These are phyloP conservation scores for Simplicillium sp. DNA, from an alignment of 2,329 filamentous ascomycete genomes.

Conservation along the genomic window DNA sequence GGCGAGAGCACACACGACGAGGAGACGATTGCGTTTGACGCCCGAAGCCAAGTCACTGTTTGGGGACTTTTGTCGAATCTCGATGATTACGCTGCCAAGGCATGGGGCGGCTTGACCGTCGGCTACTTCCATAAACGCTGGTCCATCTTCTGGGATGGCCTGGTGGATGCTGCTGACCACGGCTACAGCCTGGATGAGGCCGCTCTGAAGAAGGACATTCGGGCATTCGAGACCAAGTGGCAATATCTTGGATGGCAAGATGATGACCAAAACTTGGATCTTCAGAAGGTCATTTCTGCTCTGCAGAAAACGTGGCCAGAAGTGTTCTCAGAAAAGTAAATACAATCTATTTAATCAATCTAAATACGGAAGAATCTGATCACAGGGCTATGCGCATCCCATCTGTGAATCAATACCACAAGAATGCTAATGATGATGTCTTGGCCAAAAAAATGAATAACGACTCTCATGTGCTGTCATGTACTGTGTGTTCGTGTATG, in stretches of 20 bases:
- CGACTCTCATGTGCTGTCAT: no score
- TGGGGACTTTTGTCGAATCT: slow-evolving; percentile 31
- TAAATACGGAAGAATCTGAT: no score
- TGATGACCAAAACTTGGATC: background rate
- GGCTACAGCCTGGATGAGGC: slow-evolving; percentile 2
- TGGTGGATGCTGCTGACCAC: slow-evolving; percentile 9
- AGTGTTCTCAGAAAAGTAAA: background rate
- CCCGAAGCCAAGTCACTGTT: slow-evolving; percentile 35
- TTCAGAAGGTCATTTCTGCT: background rate
- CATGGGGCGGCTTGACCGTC: slow-evolving; percentile 32
- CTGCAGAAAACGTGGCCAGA: background rate
- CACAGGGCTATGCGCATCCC: no score
- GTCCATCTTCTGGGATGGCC: slow-evolving; percentile 30
- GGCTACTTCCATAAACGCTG: slow-evolving; percentile 34
- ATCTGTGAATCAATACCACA: no score
- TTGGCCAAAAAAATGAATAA: no score
- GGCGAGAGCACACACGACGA: slow-evolving; percentile 10
- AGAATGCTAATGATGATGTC: no score
- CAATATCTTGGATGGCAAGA: background rate
- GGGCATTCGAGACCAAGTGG: slow-evolving; percentile 1
- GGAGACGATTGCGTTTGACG: slow-evolving; percentile 30
- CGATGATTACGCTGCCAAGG: slow-evolving; percentile 34
- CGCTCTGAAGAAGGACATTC: background rate
- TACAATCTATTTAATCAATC: no score
- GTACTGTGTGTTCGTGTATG: no score